A percentile compares a stretch with the other conserved stretches of the same genome.
Evolutionary conservation across 2,329 filamentous ascomycete species (phyloP).

Genomic region (Fusarium sulawesiense): DNA sequence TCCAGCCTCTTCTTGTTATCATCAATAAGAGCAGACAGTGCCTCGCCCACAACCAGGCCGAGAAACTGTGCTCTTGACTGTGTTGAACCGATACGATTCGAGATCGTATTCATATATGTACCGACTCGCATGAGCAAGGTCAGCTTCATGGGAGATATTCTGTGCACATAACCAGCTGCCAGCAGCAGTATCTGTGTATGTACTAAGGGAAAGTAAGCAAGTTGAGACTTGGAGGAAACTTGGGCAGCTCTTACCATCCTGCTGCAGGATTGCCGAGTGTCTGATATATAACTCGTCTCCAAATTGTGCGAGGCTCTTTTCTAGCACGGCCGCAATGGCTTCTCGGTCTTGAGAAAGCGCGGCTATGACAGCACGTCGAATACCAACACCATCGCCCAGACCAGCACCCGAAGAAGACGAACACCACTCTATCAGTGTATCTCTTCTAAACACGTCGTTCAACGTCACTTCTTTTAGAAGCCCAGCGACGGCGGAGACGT

Average conservation of each 20-base stretch:
- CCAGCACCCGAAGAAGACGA: constrained; percentile 72
- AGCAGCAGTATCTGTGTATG: constrained; percentile 84
- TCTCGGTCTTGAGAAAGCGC: constrained; percentile 65
- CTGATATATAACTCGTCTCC: constrained; percentile 88
- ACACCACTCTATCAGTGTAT: constrained; percentile 72
- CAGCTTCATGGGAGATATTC: constrained; percentile 73
- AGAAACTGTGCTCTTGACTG: constrained; percentile 82
- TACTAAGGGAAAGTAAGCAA: constrained; percentile 61
- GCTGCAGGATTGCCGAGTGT: constrained; percentile 84
- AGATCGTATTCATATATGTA: constrained; percentile 80
- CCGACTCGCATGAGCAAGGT: constrained; percentile 77
- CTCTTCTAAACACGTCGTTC: constrained; percentile 60
- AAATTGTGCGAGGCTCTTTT: constrained; percentile 79
- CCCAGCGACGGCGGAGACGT: constrained; percentile 68
- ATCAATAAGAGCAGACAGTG: constrained; percentile 71
- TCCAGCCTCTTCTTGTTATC: constrained; percentile 79
- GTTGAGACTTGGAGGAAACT: background rate
- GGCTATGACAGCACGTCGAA: constrained; percentile 74
- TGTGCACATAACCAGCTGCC: constrained; percentile 78
- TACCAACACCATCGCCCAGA: constrained; percentile 70
- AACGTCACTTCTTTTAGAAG: constrained; percentile 64
- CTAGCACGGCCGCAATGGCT: constrained; percentile 67
- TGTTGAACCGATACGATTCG: constrained; percentile 83
- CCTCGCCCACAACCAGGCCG: constrained; percentile 88
- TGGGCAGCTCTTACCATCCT: constrained; percentile 74